Evolutionary conservation across 768 basidiomycete genomes (phyloP).

Genomic region (Russula lepida): DNA sequence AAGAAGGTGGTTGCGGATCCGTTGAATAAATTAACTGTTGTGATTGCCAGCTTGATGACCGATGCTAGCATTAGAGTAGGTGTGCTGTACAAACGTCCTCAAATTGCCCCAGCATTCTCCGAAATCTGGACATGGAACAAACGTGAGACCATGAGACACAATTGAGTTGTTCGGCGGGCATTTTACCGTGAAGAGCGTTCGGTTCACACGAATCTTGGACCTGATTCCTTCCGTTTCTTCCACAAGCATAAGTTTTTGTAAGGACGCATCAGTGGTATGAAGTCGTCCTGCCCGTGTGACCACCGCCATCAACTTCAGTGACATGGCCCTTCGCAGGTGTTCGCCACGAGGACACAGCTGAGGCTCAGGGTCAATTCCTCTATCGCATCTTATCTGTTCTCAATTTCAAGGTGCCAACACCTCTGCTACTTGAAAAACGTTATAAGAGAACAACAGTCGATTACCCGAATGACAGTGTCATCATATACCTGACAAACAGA

Average conservation of each 20-base stretch:
- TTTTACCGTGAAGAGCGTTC: neutral
- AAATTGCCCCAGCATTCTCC: too few species aligned
- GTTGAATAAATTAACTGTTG: constrained; percentile 9
- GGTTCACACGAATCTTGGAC: neutral
- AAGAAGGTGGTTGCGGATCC: neutral
- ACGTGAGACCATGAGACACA: neutral
- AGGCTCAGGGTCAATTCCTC: too few species aligned
- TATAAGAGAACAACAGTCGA: constrained; percentile 28
- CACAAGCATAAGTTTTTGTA: constrained; percentile 42
- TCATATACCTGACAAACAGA: constrained; percentile 35
- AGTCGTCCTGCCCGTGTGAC: neutral
- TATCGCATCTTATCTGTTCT: neutral
- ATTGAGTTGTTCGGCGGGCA: neutral
- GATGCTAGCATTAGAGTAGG: neutral
- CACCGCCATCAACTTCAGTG: too few species aligned
- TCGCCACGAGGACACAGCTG: too few species aligned
- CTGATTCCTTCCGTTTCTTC: neutral
- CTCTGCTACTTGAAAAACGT: constrained; percentile 26
- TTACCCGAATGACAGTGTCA: constrained; percentile 33
- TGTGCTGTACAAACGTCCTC: too few species aligned
- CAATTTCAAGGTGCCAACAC: neutral
- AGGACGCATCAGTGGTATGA: constrained; percentile 44
- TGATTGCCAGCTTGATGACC: neutral
- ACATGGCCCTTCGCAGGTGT: too few species aligned
- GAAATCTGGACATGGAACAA: too few species aligned